Base-by-base conservation (phyloP, 2,329 filamentous ascomycete species). In the Lasiodiplodia sp. region DNA sequence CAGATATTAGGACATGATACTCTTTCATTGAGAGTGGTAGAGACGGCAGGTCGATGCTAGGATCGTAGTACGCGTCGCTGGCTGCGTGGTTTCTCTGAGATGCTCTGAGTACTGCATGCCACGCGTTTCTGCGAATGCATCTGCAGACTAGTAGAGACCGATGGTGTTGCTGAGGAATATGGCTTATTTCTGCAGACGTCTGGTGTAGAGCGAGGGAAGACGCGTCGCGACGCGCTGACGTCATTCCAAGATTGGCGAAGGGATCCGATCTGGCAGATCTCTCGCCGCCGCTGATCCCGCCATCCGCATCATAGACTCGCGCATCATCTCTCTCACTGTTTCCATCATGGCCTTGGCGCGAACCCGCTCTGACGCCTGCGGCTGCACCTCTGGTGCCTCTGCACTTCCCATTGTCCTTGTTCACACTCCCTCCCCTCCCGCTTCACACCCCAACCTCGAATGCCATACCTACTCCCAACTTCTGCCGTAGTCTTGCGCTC, bases 151-250 rank as follows among this genome's bases (percentile, higher is more conserved):
- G 44, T 12, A 8, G 18, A 44, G 31, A 10, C 31, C 31, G 31
- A 34, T 2, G 8, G 31, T 34, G 7, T 34, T 34, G 4, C 16
- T 4, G 44, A 47, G 21, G 44, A 11, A 21, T 4, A 10, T 47
- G 44, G 18, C 21, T 47, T 47, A n/a, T 8, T 52, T 21, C 12
- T 28, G 51, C 11, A 14, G 21, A 4, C n/a, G 51, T 31, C 11
- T 28, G 51, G 23, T 23, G 51, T 28, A 16, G 51, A 23, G 16
- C 12, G 23, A 53, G n/a, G 23, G 38, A 23, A 34, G 47, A 64
- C 60, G 60, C 60, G 60, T 64, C 47, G 25, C 47, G 47, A 64
- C 60, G 60, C 60, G 40, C n/a, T 64, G 60, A 64, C 60, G 60
- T 64, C 60, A 64, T 64, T 37, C n/a, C 28, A 12, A 64, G 60